phyloP scores from a whole-genome alignment of 1,284 basidiomycete genomes.

The Ustilago vetiveriae region DNA sequence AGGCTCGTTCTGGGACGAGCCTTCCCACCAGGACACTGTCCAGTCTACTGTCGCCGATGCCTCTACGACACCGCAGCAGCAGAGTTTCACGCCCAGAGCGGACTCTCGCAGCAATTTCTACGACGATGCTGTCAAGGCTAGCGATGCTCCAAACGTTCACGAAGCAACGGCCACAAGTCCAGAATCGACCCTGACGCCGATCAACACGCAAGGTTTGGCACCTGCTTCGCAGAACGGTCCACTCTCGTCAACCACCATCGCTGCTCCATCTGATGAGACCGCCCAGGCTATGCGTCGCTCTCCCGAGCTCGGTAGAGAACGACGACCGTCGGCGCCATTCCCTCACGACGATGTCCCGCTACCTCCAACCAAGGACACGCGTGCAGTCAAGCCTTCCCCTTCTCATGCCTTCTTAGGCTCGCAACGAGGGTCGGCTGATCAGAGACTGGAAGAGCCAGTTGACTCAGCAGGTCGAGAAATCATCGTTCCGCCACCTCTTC shows the following conservation, averaged over 20 bases:
- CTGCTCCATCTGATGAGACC: slow-evolving; percentile 31
- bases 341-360: slow-evolving; percentile 9
- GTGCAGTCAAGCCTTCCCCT: neutral
- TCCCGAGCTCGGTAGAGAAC: slow-evolving; percentile 11
- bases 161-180: neutral
- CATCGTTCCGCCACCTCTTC: slow-evolving; percentile 53
- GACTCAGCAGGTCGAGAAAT: slow-evolving; percentile 26
- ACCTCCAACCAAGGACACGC: slow-evolving; percentile 24
- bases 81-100: neutral
- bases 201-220: slow-evolving; percentile 33
- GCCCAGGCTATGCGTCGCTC: slow-evolving; percentile 24
- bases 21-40: neutral
- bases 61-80: neutral
- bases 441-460: neutral
- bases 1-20: slow-evolving; percentile 35
- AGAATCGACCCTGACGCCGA: slow-evolving; percentile 19
- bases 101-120: neutral
- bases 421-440: slow-evolving; percentile 5
- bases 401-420: neutral
- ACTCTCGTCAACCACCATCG: slow-evolving; percentile 34
- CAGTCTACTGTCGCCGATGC: neutral
- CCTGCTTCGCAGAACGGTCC: slow-evolving; percentile 22
- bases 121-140: neutral
- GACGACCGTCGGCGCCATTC: slow-evolving; percentile 2
- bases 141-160: slow-evolving; percentile 1